phyloP scores from a whole-genome alignment of 352 stramenopile species.

The Pythium guiyangense region DNA sequence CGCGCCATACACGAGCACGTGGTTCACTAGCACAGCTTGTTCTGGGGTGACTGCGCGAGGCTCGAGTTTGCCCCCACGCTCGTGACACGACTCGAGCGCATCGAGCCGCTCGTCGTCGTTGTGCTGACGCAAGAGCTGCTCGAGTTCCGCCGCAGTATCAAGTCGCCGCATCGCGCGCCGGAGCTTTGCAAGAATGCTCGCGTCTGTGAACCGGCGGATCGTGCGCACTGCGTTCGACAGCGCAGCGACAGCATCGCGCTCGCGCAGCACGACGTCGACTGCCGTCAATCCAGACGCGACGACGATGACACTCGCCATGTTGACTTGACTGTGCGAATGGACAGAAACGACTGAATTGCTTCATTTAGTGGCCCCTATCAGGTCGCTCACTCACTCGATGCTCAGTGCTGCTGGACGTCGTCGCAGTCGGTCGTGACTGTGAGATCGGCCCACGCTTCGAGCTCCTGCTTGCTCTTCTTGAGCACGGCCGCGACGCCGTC shows the following conservation, averaged over 20 bases:
- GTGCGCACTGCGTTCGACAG: conserved; percentile 6
- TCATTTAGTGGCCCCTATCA: background rate
- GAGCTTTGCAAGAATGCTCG: conserved; percentile 6
- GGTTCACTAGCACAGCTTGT: conserved; percentile 4
- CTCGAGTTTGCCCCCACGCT: background rate
- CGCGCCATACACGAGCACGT: conserved; percentile 10
- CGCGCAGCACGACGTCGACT: conserved; percentile 12
- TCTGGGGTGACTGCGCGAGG: background rate
- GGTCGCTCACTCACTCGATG: background rate
- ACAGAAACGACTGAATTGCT: background rate
- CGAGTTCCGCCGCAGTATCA: background rate
- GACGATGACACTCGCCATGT: background rate
- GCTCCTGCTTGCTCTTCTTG: conserved; percentile 11
- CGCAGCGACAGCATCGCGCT: conserved; percentile 1
- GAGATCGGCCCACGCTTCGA: conserved; percentile 15
- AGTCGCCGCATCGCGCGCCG: background rate
- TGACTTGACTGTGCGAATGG: too few species aligned
- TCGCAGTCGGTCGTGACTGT: conserved; percentile 15
- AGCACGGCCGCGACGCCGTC: conserved; percentile 9
- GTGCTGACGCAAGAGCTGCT: background rate
- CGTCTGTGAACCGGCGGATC: conserved; percentile 9
- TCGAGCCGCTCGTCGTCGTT: conserved; percentile 1
- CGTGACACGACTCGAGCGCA: background rate
- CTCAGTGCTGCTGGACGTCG: conserved; percentile 10
- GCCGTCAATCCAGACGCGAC: conserved; percentile 5